phyloP scores from a whole-genome alignment of 257 asterid genomes.

The Jacaranda copaia region DNA sequence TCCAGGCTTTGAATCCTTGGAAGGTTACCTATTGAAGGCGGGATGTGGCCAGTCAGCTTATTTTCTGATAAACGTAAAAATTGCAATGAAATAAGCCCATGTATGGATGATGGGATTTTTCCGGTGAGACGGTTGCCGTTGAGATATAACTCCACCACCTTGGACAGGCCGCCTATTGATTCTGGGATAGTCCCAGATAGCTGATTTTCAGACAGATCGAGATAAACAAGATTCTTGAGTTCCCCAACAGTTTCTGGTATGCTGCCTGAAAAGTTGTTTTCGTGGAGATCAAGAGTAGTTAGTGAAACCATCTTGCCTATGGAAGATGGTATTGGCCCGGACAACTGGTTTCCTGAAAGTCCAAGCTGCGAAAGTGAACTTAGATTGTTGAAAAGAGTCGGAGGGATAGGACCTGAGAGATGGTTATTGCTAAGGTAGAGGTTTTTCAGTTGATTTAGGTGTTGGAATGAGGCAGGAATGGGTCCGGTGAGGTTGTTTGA shows the following conservation, averaged over 20 bases:
- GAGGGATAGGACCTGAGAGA: constrained; percentile 59
- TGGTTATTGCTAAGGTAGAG: constrained; percentile 50
- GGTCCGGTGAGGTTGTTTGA: constrained; percentile 55
- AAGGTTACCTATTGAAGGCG: constrained; percentile 58
- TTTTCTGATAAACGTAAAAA: constrained; percentile 52
- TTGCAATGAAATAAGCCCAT: constrained; percentile 48
- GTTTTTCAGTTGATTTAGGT: constrained; percentile 36
- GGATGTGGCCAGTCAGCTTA: constrained; percentile 60
- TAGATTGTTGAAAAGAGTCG: constrained; percentile 35
- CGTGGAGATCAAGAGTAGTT: constrained; percentile 45
- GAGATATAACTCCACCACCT: constrained; percentile 40
- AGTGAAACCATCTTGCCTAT: constrained; percentile 49
- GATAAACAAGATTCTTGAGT: constrained; percentile 41
- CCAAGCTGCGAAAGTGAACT: constrained; percentile 46
- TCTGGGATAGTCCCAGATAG: constrained; percentile 59
- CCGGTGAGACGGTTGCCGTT: constrained; percentile 54
- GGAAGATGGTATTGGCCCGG: constrained; percentile 61
- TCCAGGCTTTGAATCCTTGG: constrained; percentile 43
- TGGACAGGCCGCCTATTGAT: constrained; percentile 50
- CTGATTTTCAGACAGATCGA: constrained; percentile 57
- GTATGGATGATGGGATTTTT: constrained; percentile 62
- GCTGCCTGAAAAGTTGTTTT: constrained; percentile 52
- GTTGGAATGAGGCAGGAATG: constrained; percentile 47
- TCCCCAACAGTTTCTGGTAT: constrained; percentile 58
- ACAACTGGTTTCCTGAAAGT: constrained; percentile 52